phyloP scores from a whole-genome alignment of 768 basidiomycete genomes.

The Coprinopsis strossmayeri region DNA sequence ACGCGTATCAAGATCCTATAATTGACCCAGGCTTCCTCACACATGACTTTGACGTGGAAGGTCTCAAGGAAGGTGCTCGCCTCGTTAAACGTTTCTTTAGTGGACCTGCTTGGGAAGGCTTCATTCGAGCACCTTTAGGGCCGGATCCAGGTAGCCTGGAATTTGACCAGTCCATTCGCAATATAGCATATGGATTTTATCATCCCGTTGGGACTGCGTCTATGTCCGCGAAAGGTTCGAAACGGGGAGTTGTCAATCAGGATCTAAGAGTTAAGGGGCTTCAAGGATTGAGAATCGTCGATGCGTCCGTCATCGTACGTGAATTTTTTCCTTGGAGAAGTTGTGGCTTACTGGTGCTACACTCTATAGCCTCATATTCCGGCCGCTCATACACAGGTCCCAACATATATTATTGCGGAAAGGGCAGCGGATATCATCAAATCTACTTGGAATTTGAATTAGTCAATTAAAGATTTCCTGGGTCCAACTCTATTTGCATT shows the following conservation, averaged over 20 bases:
- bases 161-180: constrained; percentile 13
- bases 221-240: constrained; percentile 17
- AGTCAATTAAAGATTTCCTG: too few species aligned
- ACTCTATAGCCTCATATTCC: constrained; percentile 11
- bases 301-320: constrained; percentile 22
- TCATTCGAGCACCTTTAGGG: constrained; percentile 7
- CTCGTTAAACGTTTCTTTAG: constrained; percentile 8
- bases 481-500: too few species aligned
- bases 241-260: constrained; percentile 22
- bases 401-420: constrained; percentile 13
- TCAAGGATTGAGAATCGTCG: constrained; percentile 20
- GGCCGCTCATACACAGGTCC: constrained; percentile 10
- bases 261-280: constrained; percentile 23
- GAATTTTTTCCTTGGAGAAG: too few species aligned
- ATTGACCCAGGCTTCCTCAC: constrained; percentile 10
- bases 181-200: constrained; percentile 7
- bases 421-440: too few species aligned
- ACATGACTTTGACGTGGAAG: constrained; percentile 11
- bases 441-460: too few species aligned
- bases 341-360: too few species aligned
- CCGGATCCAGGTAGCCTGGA: constrained; percentile 8
- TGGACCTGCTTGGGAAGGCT: constrained; percentile 11
- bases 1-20: constrained; percentile 10
- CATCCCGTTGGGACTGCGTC: constrained; percentile 18
- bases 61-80: constrained; percentile 11